These are phyloP conservation scores for Decorospora gaudefroyi DNA, from an alignment of 2,329 filamentous ascomycete species.

Conservation along the genomic window DNA sequence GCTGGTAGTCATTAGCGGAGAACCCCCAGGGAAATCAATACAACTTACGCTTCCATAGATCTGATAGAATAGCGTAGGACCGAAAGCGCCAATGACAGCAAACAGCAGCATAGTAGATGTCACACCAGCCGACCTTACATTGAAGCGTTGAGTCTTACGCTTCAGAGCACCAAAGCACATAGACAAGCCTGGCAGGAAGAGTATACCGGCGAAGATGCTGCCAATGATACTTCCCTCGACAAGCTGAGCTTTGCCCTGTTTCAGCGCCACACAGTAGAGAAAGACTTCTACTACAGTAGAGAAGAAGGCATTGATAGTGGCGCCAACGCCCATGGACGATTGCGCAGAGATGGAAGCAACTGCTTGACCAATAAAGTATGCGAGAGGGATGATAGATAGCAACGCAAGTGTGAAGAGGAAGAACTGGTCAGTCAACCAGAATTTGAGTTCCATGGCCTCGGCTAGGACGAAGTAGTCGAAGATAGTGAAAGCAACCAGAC, in stretches of 20 bases:
- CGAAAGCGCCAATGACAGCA: constrained; percentile 91
- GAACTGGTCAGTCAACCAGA: constrained; percentile 76
- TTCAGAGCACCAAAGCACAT: constrained; percentile 99
- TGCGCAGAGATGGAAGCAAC: constrained; percentile 98
- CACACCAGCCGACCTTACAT: constrained; percentile 92
- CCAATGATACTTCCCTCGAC: constrained; percentile 97
- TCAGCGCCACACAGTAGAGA: constrained; percentile 91
- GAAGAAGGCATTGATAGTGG: constrained; percentile 97
- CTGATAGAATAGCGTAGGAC: constrained; percentile 95
- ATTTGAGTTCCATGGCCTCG: constrained; percentile 68
- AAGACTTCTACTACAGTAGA: constrained; percentile 97
- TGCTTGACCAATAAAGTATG: constrained; percentile 98
- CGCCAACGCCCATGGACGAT: constrained; percentile 96
- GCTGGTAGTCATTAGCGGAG: constrained; percentile 57
- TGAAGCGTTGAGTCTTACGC: constrained; percentile 97
- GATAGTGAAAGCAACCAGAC: constrained; percentile 90
- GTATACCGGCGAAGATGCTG: constrained; percentile 94
- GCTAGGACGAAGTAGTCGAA: constrained; percentile 86
- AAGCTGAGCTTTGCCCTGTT: constrained; percentile 86
- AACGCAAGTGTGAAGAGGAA: constrained; percentile 84
- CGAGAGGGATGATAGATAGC: constrained; percentile 91
- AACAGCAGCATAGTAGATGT: constrained; percentile 98
- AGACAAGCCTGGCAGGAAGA: constrained; percentile 90
- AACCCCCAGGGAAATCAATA: not conserved
- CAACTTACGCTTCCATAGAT: constrained; percentile 80